Evolutionary conservation across 768 basidiomycete species (phyloP), one percentile per base, ranked within the genome.

Genomic region (Clitopilus hobsonii): DNA sequence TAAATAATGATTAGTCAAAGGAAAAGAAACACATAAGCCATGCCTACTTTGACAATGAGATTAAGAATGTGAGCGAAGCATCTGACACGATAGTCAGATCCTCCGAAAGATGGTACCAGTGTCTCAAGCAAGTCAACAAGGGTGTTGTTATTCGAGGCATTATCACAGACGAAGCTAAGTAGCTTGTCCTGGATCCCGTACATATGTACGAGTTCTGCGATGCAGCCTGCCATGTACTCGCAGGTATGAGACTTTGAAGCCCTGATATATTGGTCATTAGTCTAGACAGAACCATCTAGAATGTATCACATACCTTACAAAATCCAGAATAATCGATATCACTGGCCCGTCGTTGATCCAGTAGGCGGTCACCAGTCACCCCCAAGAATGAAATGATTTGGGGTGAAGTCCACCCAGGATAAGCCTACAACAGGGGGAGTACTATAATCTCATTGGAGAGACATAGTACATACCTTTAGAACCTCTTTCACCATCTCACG

Each of bases 321-420:
- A 63, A 25, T 66, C 60, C 4, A 64, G 58, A 20, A 63, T 62
- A 3, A 62, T 29, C 2, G 54, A 51, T 13, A 48, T 51, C 41
- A 67, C 57, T 26, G 61, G 36, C 8, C 61, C 64, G 6, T 63
- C 52, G 2, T 47, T n/a, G 26, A 66, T 41, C 54, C 60, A 65
- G 48, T 61, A 56, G 8, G 63, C 57, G n/a, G n/a, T n/a, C n/a
- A n/a, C n/a, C 56, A 6, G 65, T 65, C 7, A 65, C 58, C 2
- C 69, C 67, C 10, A 71, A 57, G 49, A 67, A 68, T 0, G 61
- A 60, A 16, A 62, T 54, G 11, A 66, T 54, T 14, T 68, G 61
- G 2, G 68, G 68, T 0, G 64, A 61, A 0, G 67, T 67, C 67
- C 67, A 70, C 4, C 68, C 64, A 0, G 54, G 49, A 24, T 41